Evolutionary conservation across 805 yeast genomes (phyloP).

Genomic region (Metschnikowia kunwiensis): DNA sequence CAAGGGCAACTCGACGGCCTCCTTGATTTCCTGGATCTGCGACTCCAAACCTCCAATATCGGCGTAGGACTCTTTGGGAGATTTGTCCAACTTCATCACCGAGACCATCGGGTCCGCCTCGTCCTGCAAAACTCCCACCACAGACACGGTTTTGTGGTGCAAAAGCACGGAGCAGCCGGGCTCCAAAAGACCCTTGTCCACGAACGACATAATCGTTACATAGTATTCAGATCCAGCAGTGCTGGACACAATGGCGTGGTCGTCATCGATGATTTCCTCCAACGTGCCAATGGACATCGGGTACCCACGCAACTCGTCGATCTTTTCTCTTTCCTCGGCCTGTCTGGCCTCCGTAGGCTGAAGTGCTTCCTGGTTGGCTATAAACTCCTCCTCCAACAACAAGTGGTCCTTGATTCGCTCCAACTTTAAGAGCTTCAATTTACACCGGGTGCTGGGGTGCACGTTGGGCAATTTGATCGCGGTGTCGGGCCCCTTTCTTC

Average conservation of each 20-base stretch:
- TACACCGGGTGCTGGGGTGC: conserved; percentile 90
- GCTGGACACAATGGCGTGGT: conserved; percentile 96
- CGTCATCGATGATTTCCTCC: conserved; percentile 97
- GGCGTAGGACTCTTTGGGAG: conserved; percentile 94
- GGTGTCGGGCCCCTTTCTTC: conserved; percentile 89
- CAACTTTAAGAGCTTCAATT: conserved; percentile 82
- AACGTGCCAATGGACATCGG: conserved; percentile 96
- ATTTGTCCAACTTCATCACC: conserved; percentile 96
- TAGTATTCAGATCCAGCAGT: conserved; percentile 97
- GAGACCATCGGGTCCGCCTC: conserved; percentile 98
- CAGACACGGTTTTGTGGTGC: conserved; percentile 92
- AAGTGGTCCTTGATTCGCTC: conserved; percentile 96
- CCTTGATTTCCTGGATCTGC: conserved; percentile 97
- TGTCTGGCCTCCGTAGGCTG: conserved; percentile 96
- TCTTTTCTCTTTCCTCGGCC: conserved; percentile 91
- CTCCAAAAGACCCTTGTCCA: conserved; percentile 91
- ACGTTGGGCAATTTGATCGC: conserved; percentile 82
- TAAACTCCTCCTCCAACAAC: conserved; percentile 92
- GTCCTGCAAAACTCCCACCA: conserved; percentile 97
- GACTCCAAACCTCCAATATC: conserved; percentile 96
- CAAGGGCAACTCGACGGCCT: conserved; percentile 91
- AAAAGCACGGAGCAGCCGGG: conserved; percentile 95
- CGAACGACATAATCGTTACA: conserved; percentile 93
- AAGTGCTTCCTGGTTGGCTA: conserved; percentile 87
- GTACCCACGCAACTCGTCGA: conserved; percentile 92